Percentiles rank a stretch among this genome's conserved stretches.
Evolutionary conservation across 805 yeast species (phyloP).

Genomic region (Candida hispaniensis): DNA sequence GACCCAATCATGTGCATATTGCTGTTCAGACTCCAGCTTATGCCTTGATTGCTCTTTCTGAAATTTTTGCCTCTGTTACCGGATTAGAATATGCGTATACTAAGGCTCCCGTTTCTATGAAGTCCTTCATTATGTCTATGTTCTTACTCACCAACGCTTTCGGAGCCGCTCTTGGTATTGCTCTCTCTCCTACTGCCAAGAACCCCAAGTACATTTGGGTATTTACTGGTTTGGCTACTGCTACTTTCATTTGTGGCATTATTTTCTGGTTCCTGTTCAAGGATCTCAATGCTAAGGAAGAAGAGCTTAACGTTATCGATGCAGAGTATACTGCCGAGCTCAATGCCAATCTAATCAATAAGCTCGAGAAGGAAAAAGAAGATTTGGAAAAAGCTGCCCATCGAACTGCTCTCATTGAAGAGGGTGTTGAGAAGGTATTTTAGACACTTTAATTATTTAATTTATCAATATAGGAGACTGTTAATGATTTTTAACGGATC

Average conservation of each 20-base stretch:
- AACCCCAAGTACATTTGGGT: constrained; percentile 66
- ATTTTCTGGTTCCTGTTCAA: constrained; percentile 52
- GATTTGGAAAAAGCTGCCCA: constrained; percentile 5
- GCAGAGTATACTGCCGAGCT: constrained; percentile 26
- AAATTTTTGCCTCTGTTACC: constrained; percentile 69
- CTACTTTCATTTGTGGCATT: constrained; percentile 49
- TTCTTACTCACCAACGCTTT: constrained; percentile 65
- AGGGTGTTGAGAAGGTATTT: constrained; percentile 14
- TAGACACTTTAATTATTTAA: constrained; percentile 3
- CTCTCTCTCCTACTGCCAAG: constrained; percentile 52
- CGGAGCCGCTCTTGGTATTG: constrained; percentile 69
- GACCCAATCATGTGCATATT: constrained; percentile 49
- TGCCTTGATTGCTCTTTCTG: constrained; percentile 60
- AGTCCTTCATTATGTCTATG: constrained; percentile 48
- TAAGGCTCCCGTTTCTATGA: constrained; percentile 64
- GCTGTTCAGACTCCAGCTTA: constrained; percentile 68
- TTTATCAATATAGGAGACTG: too few relatives aligned
- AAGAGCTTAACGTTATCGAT: constrained; percentile 46
- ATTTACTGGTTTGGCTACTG: constrained; percentile 50
- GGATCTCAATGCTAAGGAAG: constrained; percentile 46
- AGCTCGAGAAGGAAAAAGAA: constrained; percentile 7
- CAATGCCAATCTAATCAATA: constrained; percentile 19
- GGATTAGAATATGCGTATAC: constrained; percentile 80
- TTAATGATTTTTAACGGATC: too few relatives aligned
- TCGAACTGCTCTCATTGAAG: constrained; percentile 10